These are phyloP conservation scores for Hura crepitans DNA, from an alignment of 441 rosid genomes.

Conservation along the genomic window DNA sequence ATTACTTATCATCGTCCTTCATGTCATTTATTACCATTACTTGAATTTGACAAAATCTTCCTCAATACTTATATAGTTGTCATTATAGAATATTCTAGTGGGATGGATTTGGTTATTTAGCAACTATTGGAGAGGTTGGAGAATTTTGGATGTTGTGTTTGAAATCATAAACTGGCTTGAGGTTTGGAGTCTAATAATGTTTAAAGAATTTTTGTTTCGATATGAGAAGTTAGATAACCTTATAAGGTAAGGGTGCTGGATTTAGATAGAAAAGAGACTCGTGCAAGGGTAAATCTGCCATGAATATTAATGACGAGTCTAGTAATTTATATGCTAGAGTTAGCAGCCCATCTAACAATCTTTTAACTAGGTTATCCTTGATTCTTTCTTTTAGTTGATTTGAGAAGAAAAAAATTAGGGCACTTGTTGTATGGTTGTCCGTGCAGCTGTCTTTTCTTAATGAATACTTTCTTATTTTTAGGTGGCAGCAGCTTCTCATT, in stretches of 20 bases:
- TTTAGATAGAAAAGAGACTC: background rate
- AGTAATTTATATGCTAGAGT: background rate
- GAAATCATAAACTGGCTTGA: background rate
- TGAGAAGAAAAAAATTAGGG: background rate
- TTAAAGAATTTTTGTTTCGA: background rate
- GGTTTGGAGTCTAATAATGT: background rate
- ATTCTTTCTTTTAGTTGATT: background rate
- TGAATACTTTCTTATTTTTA: conserved; percentile 34
- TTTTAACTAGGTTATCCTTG: background rate
- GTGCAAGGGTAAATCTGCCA: background rate
- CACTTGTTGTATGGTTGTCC: background rate
- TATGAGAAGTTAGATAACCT: background rate
- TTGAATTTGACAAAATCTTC: conserved; percentile 10
- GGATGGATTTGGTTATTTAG: background rate
- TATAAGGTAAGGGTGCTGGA: background rate
- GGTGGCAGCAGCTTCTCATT: conserved; percentile 99
- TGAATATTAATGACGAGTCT: background rate
- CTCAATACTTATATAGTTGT: background rate
- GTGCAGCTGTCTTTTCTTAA: background rate
- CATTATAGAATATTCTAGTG: background rate
- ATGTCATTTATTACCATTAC: conserved; percentile 8
- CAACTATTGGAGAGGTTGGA: background rate
- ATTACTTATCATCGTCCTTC: background rate
- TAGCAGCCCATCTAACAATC: background rate
- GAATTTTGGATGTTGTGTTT: background rate